phyloP scores from a whole-genome alignment of 2,329 filamentous ascomycete species.

The Arthrobotrys sinensis region DNA sequence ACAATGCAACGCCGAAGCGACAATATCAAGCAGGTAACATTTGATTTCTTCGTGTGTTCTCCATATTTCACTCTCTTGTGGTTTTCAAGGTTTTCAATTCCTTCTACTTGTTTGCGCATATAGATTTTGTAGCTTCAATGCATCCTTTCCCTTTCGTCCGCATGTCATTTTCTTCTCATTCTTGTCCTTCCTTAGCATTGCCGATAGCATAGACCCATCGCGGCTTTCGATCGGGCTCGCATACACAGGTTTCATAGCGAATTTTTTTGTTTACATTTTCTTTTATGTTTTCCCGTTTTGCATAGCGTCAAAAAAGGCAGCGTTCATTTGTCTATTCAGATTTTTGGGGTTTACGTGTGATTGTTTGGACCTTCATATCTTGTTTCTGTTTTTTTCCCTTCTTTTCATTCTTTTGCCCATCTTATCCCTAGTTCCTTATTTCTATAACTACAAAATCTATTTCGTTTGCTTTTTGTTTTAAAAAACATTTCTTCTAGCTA shows the following conservation, averaged over 20 bases:
- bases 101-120: slow-evolving; percentile 1
- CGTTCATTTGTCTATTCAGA: slow-evolving; percentile 25
- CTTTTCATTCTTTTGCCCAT: slow-evolving; percentile 1
- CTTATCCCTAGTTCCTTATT: background rate
- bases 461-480: slow-evolving; percentile 21
- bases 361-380: slow-evolving; percentile 5
- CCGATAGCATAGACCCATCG: slow-evolving; percentile 28
- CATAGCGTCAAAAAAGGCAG: slow-evolving; percentile 52
- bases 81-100: slow-evolving; percentile 16
- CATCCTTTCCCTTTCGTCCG: background rate
- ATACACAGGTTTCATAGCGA: slow-evolving; percentile 29
- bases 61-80: slow-evolving; percentile 12
- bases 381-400: slow-evolving; percentile 2
- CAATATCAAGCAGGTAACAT: slow-evolving; percentile 27
- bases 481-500: background rate
- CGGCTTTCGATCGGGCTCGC: slow-evolving; percentile 37
- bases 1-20: slow-evolving; percentile 30
- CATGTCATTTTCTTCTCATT: slow-evolving; percentile 16
- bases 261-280: slow-evolving; percentile 13
- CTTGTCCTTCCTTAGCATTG: slow-evolving; percentile 44
- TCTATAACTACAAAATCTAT: slow-evolving; percentile 23
- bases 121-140: slow-evolving; percentile 14
- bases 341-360: slow-evolving; percentile 9
- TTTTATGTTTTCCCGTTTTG: slow-evolving; percentile 20
- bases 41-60: slow-evolving; percentile 22